Percentiles rank a stretch among this genome's conserved stretches.
Evolutionary conservation across 306 rosid species (phyloP).

Genomic region (Ochetophila trinervis): DNA sequence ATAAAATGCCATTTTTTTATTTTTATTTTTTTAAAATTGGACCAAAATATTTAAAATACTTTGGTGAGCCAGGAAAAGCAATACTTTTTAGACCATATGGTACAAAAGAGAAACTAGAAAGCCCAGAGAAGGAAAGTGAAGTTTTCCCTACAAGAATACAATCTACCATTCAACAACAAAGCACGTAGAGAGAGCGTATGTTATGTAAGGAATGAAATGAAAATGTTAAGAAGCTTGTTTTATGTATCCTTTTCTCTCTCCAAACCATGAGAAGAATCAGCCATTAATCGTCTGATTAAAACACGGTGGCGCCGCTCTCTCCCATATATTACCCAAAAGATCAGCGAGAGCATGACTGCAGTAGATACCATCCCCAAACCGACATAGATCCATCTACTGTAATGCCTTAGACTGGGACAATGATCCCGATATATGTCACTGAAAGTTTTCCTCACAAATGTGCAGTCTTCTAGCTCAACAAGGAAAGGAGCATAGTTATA

Average conservation of each 20-base stretch:
- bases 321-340: constrained; percentile 52
- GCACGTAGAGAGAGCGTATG: not conserved
- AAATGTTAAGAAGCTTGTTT: not conserved
- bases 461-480: constrained; percentile 50
- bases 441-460: constrained; percentile 46
- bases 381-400: constrained; percentile 35
- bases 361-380: constrained; percentile 45
- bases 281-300: not conserved
- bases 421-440: constrained; percentile 25
- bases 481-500: constrained; percentile 38
- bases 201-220: not conserved
- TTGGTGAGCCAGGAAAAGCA: too few species aligned
- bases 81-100: too few species aligned
- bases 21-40: too few species aligned
- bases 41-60: too few species aligned
- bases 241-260: constrained; percentile 31
- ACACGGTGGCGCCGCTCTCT: constrained; percentile 39
- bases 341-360: constrained; percentile 50
- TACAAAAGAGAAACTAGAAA: too few species aligned
- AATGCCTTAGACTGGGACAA: constrained; percentile 40
- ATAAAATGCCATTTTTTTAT: too few species aligned
- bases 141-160: not conserved
- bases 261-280: constrained; percentile 15
- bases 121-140: too few species aligned
- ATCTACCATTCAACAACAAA: not conserved